phyloP scores from a whole-genome alignment of 371 early-diverging fungal genomes.

The Apophysomyces trapeziformis region DNA sequence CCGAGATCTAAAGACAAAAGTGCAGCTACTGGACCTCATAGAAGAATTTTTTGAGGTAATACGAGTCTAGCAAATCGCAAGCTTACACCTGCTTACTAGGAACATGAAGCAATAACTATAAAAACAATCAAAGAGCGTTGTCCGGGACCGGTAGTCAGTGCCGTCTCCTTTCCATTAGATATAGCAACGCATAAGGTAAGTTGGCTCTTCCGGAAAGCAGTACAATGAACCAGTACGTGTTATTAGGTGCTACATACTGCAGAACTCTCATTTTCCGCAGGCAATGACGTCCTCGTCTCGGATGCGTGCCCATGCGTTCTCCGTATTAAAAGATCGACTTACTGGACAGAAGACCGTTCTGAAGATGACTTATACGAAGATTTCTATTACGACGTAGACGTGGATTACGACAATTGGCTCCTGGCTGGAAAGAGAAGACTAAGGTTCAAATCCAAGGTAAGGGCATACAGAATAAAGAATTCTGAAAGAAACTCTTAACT shows the following conservation, averaged over 20 bases:
- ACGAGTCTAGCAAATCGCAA: neutral
- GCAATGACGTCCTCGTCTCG: slow-evolving; percentile 55
- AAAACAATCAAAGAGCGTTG: slow-evolving; percentile 37
- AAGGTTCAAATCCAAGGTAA: slow-evolving; percentile 65
- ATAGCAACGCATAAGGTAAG: slow-evolving; percentile 53
- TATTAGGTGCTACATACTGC: slow-evolving; percentile 59
- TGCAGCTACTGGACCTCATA: slow-evolving; percentile 50
- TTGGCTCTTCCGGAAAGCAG: neutral
- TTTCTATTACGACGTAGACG: slow-evolving; percentile 69
- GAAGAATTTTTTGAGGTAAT: slow-evolving; percentile 57
- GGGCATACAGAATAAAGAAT: no score
- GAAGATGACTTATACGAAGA: slow-evolving; percentile 37
- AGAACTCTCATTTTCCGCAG: slow-evolving; percentile 53
- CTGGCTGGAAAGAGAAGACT: slow-evolving; percentile 69
- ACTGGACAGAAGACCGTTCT: slow-evolving; percentile 47
- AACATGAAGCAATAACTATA: slow-evolving; percentile 46
- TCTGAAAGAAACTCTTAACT: no score
- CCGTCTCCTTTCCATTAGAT: slow-evolving; percentile 61
- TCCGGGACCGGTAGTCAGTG: slow-evolving; percentile 26
- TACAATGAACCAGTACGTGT: neutral
- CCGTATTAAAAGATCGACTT: slow-evolving; percentile 60
- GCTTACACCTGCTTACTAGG: slow-evolving; percentile 12
- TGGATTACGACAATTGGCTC: slow-evolving; percentile 74
- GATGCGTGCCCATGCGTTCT: slow-evolving; percentile 61
- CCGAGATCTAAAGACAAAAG: slow-evolving; percentile 59